Evolutionary conservation across 73 alveolate species (phyloP).

Genomic region (Tetrahymena elliotti): DNA sequence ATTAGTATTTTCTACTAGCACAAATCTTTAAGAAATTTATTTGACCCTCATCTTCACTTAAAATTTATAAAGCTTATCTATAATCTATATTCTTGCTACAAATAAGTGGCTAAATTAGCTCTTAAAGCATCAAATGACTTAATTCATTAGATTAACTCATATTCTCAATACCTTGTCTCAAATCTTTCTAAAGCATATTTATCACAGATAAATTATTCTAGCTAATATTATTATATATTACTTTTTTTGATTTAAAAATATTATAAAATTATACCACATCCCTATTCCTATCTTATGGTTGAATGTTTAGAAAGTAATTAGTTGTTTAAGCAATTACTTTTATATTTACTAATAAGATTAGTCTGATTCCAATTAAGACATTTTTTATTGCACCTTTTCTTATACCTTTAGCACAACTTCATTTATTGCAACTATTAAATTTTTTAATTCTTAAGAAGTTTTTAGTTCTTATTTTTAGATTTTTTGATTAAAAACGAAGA

Average conservation of each 20-base stretch:
- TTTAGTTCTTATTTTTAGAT: neutral
- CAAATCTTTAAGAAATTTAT: neutral
- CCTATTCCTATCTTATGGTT: neutral
- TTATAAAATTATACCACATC: neutral
- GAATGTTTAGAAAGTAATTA: neutral
- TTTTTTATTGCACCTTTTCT: neutral
- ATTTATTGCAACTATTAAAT: neutral
- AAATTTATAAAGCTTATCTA: neutral
- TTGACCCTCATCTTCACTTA: neutral
- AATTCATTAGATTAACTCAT: neutral
- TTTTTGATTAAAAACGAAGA: neutral
- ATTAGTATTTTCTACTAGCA: neutral
- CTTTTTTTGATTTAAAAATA: neutral
- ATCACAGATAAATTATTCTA: neutral
- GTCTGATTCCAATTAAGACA: neutral
- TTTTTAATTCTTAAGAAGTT: neutral
- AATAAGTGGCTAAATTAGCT: neutral
- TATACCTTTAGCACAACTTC: neutral
- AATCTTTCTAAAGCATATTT: neutral
- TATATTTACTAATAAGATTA: neutral
- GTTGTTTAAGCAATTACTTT: neutral
- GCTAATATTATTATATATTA: neutral
- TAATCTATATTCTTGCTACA: neutral
- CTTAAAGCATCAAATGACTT: neutral
- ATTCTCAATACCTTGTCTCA: neutral